Evolutionary conservation across 139 green algal genomes (phyloP).

Genomic region (Asterochloris sp.): DNA sequence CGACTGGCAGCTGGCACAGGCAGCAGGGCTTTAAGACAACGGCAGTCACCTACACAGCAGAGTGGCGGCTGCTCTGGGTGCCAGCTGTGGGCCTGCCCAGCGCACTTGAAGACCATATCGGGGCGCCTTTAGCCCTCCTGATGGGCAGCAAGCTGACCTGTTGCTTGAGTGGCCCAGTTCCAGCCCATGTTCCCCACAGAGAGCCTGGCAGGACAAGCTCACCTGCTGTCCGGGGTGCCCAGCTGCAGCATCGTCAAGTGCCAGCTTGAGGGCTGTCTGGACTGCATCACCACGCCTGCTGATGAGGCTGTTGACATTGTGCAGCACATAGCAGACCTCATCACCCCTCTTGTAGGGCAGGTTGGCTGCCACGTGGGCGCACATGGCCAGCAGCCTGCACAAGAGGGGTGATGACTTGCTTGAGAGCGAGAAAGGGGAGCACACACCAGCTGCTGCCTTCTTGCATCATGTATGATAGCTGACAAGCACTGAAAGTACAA

Average conservation of each 20-base stretch:
- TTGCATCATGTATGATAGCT: not conserved
- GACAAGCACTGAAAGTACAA: not conserved
- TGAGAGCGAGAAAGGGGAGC: not conserved
- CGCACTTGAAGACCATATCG: too few relatives aligned
- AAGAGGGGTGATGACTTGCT: not conserved
- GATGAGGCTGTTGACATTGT: conserved; percentile 54
- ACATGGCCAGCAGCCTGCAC: conserved; percentile 49
- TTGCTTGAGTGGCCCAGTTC: too few relatives aligned
- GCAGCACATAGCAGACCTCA: conserved; percentile 62
- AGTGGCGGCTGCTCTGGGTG: too few relatives aligned
- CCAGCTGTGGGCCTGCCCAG: too few relatives aligned
- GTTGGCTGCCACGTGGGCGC: conserved; percentile 38
- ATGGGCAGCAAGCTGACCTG: too few relatives aligned
- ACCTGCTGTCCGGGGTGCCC: too few relatives aligned
- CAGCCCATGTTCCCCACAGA: too few relatives aligned
- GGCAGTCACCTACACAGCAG: too few relatives aligned
- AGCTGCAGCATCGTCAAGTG: not conserved
- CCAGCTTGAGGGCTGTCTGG: conserved; percentile 31
- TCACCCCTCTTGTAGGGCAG: conserved; percentile 62
- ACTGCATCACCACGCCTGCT: conserved; percentile 35
- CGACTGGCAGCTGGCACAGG: too few relatives aligned
- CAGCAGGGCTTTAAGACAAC: too few relatives aligned
- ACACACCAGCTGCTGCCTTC: not conserved
- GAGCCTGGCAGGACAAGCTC: too few relatives aligned
- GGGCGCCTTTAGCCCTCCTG: too few relatives aligned